Evolutionary conservation across 345 rosid species (phyloP).

Genomic region (Limnanthes douglasii): DNA sequence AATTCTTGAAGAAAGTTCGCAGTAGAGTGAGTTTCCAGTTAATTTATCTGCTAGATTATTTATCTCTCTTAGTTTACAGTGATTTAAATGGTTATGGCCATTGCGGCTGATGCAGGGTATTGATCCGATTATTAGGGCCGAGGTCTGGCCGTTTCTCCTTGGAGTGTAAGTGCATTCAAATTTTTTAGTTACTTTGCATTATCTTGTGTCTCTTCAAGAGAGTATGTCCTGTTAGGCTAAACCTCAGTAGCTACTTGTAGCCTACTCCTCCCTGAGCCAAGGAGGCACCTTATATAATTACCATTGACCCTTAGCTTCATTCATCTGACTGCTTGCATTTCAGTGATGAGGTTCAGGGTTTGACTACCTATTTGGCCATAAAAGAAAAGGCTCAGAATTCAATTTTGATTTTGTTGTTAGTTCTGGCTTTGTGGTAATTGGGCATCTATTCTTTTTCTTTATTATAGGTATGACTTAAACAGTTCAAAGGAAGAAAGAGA

Average conservation of each 20-base stretch:
- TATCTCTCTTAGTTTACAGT: constrained; percentile 2
- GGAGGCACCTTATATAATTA: no score
- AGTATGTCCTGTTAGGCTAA: neutral
- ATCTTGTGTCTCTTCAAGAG: neutral
- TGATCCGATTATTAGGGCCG: constrained; percentile 72
- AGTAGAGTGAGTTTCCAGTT: constrained; percentile 52
- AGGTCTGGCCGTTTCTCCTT: constrained; percentile 97
- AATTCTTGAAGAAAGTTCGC: constrained; percentile 78
- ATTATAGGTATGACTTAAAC: constrained; percentile 56
- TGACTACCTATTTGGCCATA: neutral
- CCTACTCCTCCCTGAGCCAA: no score
- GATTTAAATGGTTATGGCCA: constrained; percentile 6
- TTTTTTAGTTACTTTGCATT: constrained; percentile 1
- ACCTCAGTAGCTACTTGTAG: no score
- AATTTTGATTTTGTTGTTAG: neutral
- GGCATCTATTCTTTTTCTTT: neutral
- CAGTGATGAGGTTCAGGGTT: neutral
- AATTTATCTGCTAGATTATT: constrained; percentile 2
- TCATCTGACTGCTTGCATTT: no score
- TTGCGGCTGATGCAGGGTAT: constrained; percentile 45
- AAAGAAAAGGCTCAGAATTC: neutral
- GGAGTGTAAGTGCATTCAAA: constrained; percentile 65
- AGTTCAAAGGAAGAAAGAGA: constrained; percentile 75
- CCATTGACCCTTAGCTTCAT: no score
- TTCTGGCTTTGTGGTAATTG: constrained; percentile 3